Conservation (phyloP, 805 yeast genomes). For the Cyberlindnera saturnus region DNA sequence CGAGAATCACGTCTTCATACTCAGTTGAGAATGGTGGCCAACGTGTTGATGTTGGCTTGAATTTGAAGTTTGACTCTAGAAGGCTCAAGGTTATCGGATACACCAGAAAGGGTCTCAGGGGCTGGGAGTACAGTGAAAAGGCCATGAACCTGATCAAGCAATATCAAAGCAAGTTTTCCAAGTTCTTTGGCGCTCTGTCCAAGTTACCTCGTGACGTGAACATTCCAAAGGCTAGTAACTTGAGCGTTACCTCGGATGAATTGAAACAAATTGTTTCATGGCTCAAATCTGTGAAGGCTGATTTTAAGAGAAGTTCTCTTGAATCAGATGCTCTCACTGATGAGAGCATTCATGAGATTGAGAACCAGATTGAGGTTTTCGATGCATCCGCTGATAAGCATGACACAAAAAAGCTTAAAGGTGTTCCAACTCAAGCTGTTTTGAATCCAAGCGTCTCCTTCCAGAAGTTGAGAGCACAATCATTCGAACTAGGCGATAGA, state of each 20-base stretch:
- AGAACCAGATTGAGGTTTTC: slow-evolving; percentile 46
- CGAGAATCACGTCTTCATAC: slow-evolving; percentile 71
- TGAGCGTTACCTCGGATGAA: slow-evolving; percentile 23
- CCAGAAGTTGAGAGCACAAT: slow-evolving; percentile 66
- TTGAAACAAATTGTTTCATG: slow-evolving; percentile 29
- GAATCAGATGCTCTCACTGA: slow-evolving; percentile 75
- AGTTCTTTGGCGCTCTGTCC: slow-evolving; percentile 41
- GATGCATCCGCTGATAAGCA: slow-evolving; percentile 38
- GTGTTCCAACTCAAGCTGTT: slow-evolving; percentile 81
- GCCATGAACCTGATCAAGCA: slow-evolving; percentile 62
- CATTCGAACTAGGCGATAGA: slow-evolving; percentile 83
- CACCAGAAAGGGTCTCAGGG: slow-evolving; percentile 55
- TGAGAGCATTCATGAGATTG: slow-evolving; percentile 61
- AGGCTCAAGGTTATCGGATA: slow-evolving; percentile 85
- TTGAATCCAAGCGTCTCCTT: slow-evolving; percentile 69
- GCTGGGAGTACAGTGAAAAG: slow-evolving; percentile 80
- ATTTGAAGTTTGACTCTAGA: slow-evolving; percentile 73
- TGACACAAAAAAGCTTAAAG: slow-evolving; percentile 54
- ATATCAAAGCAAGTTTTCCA: slow-evolving; percentile 58
- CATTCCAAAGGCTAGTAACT: slow-evolving; percentile 29
- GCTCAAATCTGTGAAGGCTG: slow-evolving; percentile 45
- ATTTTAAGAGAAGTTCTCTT: slow-evolving; percentile 58
- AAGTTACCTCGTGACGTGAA: slow-evolving; percentile 25
- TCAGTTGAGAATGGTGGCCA: slow-evolving; percentile 51
- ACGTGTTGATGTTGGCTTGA: slow-evolving; percentile 69